These are phyloP conservation scores for Plasmodium gonderi DNA, from an alignment of 169 alveolate species.

Conservation along the genomic window DNA sequence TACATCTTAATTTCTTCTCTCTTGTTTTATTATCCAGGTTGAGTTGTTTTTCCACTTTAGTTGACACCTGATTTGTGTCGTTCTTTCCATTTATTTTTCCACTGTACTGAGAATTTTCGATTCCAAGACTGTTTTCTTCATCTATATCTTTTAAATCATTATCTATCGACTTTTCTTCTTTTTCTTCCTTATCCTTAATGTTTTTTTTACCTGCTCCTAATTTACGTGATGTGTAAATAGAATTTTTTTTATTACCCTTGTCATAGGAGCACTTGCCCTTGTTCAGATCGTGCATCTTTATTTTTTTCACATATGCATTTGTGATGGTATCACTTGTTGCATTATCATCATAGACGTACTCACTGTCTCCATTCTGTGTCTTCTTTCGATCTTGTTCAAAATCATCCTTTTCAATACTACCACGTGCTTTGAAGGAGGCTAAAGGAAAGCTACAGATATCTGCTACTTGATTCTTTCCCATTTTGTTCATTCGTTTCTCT, in stretches of 20 bases:
- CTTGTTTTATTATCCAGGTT: too few species aligned
- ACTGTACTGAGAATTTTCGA: not conserved
- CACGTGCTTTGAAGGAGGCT: too few species aligned
- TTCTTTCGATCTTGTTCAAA: too few species aligned
- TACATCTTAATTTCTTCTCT: not conserved
- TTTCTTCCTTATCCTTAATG: not conserved
- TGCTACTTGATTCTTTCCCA: not conserved
- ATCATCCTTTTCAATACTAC: too few species aligned
- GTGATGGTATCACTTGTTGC: not conserved
- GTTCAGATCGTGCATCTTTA: not conserved
- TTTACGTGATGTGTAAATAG: not conserved
- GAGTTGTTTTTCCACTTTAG: too few species aligned
- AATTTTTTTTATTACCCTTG: not conserved
- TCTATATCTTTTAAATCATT: not conserved
- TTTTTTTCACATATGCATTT: not conserved
- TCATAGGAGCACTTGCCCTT: not conserved
- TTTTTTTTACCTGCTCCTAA: not conserved
- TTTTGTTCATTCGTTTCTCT: not conserved
- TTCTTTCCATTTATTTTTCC: not conserved
- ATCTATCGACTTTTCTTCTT: not conserved
- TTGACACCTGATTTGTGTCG: not conserved
- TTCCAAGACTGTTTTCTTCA: not conserved
- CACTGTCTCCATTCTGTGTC: not conserved
- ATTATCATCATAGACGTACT: not conserved
- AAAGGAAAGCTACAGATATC: too few species aligned